Evolutionary conservation across 2,329 filamentous ascomycete species (phyloP), one percentile per base, ranked within the genome.

Genomic region (Dothideomycetidae sp.): DNA sequence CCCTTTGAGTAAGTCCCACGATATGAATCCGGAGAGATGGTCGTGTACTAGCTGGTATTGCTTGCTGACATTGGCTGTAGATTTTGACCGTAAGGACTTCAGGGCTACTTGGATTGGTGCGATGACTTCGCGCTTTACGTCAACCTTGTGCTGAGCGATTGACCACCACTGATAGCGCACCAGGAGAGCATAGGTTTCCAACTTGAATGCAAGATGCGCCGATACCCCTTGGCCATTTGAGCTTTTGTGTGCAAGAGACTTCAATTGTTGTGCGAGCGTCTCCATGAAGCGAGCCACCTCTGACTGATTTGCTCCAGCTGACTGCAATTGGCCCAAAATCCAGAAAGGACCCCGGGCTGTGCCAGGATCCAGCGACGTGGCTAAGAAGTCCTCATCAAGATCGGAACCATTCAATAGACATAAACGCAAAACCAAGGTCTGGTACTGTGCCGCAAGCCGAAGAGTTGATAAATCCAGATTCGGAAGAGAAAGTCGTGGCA

Each of bases 181-280:
- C 15, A 66, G 63, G 28, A 86, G 64, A 7, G 74, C 78, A 1
- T 81, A n/a, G 7, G n/a, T 67, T 34, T 83, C 78, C 12, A 86
- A 59, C 44, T 83, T 7, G 21, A 26, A 26, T n/a, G 21, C 21
- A 26, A n/a, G 7, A 7, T n/a, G 7, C n/a, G 21, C n/a, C n/a
- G 21, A 26, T 7, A 26, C n/a, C 21, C 7, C 7, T 7, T 7
- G 7, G 7, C 21, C 7, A 7, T 26, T 26, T 7, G 21, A 26
- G 7, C 7, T 7, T 7, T 7, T 7, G n/a, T n/a, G 21, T 7
- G 21, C 7, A n/a, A 26, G 7, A 7, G 21, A 26, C n/a, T 75
- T 66, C 17, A 86, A 57, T 5, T 85, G 57, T 7, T 76, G 70
- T 1, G 70, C 64, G 14, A 81, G 54, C 9, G 59, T 69, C 23